Base-by-base conservation (phyloP, 1,284 basidiomycete genomes). In the Melanopsichium pennsylvanicum region DNA sequence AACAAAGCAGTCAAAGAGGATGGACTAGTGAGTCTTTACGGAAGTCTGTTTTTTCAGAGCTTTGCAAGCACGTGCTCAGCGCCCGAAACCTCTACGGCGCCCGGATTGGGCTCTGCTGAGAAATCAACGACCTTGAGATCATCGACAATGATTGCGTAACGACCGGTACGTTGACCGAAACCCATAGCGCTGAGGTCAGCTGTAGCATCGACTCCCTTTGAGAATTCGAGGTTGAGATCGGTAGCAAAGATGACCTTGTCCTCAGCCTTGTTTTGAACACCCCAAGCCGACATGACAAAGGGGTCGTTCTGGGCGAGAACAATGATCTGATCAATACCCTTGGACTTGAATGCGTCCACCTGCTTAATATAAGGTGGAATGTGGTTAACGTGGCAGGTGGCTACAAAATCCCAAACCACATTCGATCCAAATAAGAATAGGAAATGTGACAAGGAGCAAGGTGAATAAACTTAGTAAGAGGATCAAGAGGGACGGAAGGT, bases 171-270 rank as follows among this genome's bases (percentile, higher is more conserved):
- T 46, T 83, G 75, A 37, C 90, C 88, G 40, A 91, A 82, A 7
- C 87, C 87, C 16, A 72, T 75, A 10, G 73, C 82, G 18, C 84
- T 83, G 18, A 90, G 83, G 78, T 90, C 89, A 49, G 87, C 58
- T 39, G 83, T 82, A 39, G 90, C 85, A n/a, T 88, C 88, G 39
- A 91, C 81, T 36, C 82, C 60, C 40, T 83, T 83, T 47, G 88
- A 87, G 88, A 89, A 91, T 60, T 84, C 80, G n/a, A 87, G 86
- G 48, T 85, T 80, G 25, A 84, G 71, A 79, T 92, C 90, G 29
- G 87, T 87, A 70, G 90, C 85, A 33, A 87, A 84, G 52, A 90
- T 74, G 80, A 90, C 86, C 84, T 89, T 88, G 80, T 91, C 89
- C 80, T 88, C 86, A 72, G 88, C 83, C 6, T 87, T 87, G 67